A percentile compares a stretch with the other conserved stretches of the same genome.
phyloP scores from a whole-genome alignment of 306 rosid genomes.

The Quercus variabilis region DNA sequence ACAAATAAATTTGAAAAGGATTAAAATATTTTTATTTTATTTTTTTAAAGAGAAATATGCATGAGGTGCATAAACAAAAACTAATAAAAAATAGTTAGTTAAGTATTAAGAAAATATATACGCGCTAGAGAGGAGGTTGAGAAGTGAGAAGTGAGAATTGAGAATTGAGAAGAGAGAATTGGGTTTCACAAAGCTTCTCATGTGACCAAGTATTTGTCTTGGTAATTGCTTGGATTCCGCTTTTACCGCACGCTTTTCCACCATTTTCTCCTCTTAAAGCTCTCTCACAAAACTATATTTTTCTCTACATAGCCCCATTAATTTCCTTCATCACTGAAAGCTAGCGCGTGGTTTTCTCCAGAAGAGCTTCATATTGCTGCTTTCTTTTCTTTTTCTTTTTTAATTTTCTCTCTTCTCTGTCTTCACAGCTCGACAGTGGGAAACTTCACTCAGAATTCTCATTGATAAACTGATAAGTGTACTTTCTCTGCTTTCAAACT shows the following conservation, averaged over 20 bases:
- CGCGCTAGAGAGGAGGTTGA: background rate
- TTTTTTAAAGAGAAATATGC: too few relatives aligned
- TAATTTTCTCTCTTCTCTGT: background rate
- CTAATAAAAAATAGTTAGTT: too few relatives aligned
- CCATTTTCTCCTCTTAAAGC: conserved; percentile 7
- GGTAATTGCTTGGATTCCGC: background rate
- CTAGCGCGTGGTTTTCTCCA: background rate
- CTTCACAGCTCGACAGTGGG: background rate
- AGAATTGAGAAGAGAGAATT: background rate
- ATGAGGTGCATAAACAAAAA: too few relatives aligned
- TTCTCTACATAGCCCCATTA: background rate
- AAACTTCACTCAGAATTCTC: background rate
- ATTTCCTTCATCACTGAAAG: background rate
- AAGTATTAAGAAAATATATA: background rate
- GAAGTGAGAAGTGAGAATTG: background rate
- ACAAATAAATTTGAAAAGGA: too few relatives aligned
- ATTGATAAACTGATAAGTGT: background rate
- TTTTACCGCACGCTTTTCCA: conserved; percentile 6
- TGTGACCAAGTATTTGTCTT: background rate
- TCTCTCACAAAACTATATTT: background rate
- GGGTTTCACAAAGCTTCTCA: background rate
- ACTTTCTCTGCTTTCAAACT: background rate
- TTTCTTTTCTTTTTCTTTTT: background rate
- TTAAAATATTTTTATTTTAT: too few relatives aligned
- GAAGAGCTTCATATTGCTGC: background rate